Percentiles rank a stretch among this genome's conserved stretches.
Evolutionary conservation across 1,284 basidiomycete genomes (phyloP).

Genomic region (Ceratorhiza oryzae-sativae): DNA sequence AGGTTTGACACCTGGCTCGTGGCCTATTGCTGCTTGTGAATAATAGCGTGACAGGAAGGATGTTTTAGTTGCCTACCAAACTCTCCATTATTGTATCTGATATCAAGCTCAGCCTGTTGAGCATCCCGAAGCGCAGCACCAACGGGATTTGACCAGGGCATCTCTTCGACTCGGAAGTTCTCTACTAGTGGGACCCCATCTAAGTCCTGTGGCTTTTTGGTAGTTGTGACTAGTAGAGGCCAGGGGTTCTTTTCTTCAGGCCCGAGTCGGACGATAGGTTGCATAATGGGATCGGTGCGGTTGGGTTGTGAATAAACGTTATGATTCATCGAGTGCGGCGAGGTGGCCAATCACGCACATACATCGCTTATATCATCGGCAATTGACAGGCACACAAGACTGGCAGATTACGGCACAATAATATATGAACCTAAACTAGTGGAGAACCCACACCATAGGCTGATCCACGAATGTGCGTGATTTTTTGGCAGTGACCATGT

Average conservation of each 20-base stretch:
- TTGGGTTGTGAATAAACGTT: not conserved
- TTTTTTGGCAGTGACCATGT: too few species aligned
- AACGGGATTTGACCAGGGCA: conserved; percentile 26
- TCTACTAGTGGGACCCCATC: not conserved
- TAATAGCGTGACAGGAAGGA: not conserved
- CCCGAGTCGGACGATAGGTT: conserved; percentile 30
- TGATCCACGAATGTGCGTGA: too few species aligned
- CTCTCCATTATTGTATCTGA: not conserved
- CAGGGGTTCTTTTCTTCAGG: conserved; percentile 32
- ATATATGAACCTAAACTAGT: too few species aligned
- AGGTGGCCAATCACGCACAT: not conserved
- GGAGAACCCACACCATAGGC: too few species aligned
- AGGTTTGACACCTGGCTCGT: conserved; percentile 34
- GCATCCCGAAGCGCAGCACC: conserved; percentile 30
- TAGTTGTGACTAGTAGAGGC: conserved; percentile 25
- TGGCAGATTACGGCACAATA: not conserved
- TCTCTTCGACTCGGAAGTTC: conserved; percentile 30
- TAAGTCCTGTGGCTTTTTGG: not conserved
- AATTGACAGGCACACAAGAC: not conserved
- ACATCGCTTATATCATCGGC: not conserved
- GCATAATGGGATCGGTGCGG: not conserved
- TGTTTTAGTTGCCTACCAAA: not conserved
- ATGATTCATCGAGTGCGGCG: not conserved
- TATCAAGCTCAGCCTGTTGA: conserved; percentile 23
- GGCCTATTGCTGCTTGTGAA: not conserved